These are phyloP conservation scores for Petunia axillaris DNA, from an alignment of 257 asterid species.

Conservation along the genomic window DNA sequence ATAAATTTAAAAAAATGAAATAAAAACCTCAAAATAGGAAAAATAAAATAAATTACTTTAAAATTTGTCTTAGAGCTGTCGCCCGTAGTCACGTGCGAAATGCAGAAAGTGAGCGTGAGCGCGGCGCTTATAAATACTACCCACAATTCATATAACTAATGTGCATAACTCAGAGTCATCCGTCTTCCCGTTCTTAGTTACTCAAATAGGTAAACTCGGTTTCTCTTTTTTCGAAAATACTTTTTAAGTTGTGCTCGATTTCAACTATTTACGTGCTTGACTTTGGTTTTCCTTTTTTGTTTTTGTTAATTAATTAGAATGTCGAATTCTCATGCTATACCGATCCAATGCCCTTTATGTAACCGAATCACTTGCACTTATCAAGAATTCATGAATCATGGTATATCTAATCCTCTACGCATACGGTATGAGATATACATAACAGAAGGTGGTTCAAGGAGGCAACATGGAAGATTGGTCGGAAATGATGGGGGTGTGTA, in stretches of 20 bases:
- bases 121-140: background rate
- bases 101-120: too few relatives aligned
- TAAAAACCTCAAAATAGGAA: background rate
- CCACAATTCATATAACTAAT: background rate
- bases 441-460: background rate
- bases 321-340: background rate
- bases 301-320: background rate
- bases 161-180: background rate
- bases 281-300: background rate
- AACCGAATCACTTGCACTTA: background rate
- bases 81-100: background rate
- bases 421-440: background rate
- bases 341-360: background rate
- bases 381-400: background rate
- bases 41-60: background rate
- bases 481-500: background rate
- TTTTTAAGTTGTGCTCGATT: background rate
- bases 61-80: background rate
- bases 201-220: background rate
- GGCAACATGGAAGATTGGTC: background rate
- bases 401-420: background rate
- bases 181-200: background rate
- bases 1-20: background rate
- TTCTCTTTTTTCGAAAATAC: background rate
- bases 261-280: background rate